These are phyloP conservation scores for Neofusicoccum laricinum DNA, from an alignment of 2,329 filamentous ascomycete species.

Conservation along the genomic window DNA sequence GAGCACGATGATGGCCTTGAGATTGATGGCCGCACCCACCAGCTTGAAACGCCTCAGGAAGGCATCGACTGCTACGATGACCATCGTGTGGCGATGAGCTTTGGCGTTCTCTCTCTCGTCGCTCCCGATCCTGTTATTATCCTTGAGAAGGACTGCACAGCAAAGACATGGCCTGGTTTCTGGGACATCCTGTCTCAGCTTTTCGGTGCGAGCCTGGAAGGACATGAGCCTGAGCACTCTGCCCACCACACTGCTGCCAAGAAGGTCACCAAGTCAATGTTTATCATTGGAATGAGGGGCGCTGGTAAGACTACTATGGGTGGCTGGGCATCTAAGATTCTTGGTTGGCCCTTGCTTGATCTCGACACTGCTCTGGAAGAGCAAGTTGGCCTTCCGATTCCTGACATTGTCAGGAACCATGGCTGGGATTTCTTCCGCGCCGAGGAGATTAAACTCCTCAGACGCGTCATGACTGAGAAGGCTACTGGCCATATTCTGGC, in stretches of 20 bases:
- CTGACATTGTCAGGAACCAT: slow-evolving; percentile 72
- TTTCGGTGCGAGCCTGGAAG: slow-evolving; percentile 75
- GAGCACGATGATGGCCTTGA: slow-evolving; percentile 96
- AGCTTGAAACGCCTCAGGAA: slow-evolving; percentile 50
- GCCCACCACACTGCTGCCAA: slow-evolving; percentile 33
- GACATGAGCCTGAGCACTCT: slow-evolving; percentile 59
- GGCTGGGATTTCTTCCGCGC: slow-evolving; percentile 90
- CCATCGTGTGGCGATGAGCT: slow-evolving; percentile 97
- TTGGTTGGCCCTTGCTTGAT: slow-evolving; percentile 78
- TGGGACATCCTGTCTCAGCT: slow-evolving; percentile 83
- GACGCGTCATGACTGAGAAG: slow-evolving; percentile 70
- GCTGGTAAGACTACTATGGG: slow-evolving; percentile 95
- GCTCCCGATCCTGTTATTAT: slow-evolving; percentile 71
- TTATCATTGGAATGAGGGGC: slow-evolving; percentile 96
- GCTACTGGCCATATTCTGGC: slow-evolving; percentile 79
- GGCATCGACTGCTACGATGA: slow-evolving; percentile 94
- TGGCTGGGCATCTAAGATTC: slow-evolving; percentile 72
- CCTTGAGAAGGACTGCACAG: slow-evolving; percentile 86
- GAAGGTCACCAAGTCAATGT: slow-evolving; percentile 63
- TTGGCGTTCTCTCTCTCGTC: slow-evolving; percentile 79
- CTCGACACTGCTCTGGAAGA: slow-evolving; percentile 84
- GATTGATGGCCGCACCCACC: slow-evolving; percentile 56
- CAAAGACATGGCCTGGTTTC: slow-evolving; percentile 98
- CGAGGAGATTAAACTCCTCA: slow-evolving; percentile 72
- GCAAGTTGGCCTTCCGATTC: slow-evolving; percentile 71